Evolutionary conservation across 495 filamentous ascomycete genomes (phyloP).

Genomic region (Massariosphaeria phaeospora): DNA sequence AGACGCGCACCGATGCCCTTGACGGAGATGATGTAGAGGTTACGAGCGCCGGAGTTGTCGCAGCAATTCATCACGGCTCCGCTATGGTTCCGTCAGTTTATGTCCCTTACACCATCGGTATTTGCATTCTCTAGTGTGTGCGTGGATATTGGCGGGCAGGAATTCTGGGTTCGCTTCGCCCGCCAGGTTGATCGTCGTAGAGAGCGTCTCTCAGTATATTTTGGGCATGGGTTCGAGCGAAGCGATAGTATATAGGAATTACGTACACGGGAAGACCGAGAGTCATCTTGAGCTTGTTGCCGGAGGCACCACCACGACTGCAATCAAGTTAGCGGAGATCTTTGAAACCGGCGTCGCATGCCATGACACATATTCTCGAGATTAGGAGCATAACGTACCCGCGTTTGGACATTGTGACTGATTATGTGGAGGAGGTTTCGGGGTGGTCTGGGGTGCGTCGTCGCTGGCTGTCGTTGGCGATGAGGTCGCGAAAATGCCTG

Average conservation of each 20-base stretch:
- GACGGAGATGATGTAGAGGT: conserved; percentile 99
- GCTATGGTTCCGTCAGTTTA: conserved; percentile 48
- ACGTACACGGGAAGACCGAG: conserved; percentile 99
- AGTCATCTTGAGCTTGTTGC: conserved; percentile 99
- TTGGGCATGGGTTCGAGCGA: too few relatives aligned
- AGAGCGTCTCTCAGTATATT: too few relatives aligned
- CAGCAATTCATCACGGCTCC: conserved; percentile 95
- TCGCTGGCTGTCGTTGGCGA: conserved; percentile 17
- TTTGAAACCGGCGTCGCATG: too few relatives aligned
- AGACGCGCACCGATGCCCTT: conserved; percentile 98
- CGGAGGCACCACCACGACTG: conserved; percentile 82
- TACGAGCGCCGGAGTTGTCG: conserved; percentile 97
- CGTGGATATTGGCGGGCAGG: neutral
- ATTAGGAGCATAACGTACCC: conserved; percentile 12
- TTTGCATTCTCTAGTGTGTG: too few relatives aligned
- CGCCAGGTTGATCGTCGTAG: too few relatives aligned
- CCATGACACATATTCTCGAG: too few relatives aligned
- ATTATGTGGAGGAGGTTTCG: conserved; percentile 4
- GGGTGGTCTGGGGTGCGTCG: conserved; percentile 22
- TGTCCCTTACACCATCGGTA: neutral
- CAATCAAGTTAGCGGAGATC: conserved; percentile 1
- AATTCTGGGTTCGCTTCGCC: neutral
- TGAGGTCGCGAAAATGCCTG: neutral
- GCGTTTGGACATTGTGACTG: conserved; percentile 30
- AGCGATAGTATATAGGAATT: neutral